phyloP scores from a whole-genome alignment of 148 eudicot species.

The Vaccinium myrtillus region DNA sequence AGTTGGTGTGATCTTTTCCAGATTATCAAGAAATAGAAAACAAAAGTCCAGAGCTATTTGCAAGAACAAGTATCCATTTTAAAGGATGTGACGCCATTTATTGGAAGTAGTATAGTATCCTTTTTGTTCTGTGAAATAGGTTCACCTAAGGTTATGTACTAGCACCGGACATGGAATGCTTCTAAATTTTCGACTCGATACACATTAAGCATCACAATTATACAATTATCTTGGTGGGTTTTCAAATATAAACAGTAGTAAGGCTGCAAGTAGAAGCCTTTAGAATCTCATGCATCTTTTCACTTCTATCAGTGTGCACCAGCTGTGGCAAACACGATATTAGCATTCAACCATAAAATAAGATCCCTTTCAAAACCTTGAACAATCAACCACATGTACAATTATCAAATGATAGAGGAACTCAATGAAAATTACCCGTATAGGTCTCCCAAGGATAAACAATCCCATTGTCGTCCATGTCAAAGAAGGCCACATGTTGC shows the following conservation, averaged over 20 bases:
- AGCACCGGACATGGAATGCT: slow-evolving; percentile 3
- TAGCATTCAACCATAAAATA: neutral
- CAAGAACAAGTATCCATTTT: neutral
- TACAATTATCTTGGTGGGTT: neutral
- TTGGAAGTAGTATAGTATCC: neutral
- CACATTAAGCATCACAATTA: neutral
- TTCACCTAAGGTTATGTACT: neutral
- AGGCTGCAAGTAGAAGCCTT: neutral
- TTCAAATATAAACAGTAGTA: neutral
- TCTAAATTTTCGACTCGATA: neutral
- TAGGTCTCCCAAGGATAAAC: slow-evolving; percentile 22
- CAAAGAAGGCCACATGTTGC: slow-evolving; percentile 70
- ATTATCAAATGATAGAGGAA: neutral
- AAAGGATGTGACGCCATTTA: neutral
- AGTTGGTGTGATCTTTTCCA: neutral
- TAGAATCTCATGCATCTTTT: neutral
- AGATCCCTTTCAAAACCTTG: neutral
- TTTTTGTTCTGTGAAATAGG: neutral
- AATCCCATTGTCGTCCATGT: slow-evolving; percentile 61
- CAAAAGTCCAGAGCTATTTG: neutral
- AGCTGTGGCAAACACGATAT: neutral
- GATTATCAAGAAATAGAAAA: neutral
- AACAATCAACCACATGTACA: neutral
- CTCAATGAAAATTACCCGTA: neutral
- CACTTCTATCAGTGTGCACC: neutral